Evolutionary conservation across 371 early-diverging fungal species (phyloP).

Genomic region (Rhizopus microsporus): DNA sequence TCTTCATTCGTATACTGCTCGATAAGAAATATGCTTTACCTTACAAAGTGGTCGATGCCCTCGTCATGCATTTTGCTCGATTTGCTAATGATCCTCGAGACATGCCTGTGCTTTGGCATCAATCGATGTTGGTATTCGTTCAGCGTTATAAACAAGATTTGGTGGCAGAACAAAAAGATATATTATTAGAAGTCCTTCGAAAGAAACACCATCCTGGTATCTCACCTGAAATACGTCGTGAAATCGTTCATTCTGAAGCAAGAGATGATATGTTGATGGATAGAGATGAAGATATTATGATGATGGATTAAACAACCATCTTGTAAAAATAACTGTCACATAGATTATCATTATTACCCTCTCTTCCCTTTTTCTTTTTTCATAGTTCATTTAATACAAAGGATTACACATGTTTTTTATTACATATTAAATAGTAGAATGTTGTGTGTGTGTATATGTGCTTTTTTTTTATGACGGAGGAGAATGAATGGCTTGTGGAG

Average conservation of each 20-base stretch:
- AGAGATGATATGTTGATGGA: constrained; percentile 61
- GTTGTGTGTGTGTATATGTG: background rate
- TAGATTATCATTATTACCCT: constrained; percentile 17
- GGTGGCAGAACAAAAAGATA: constrained; percentile 92
- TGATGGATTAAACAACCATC: constrained; percentile 54
- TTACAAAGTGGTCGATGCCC: constrained; percentile 92
- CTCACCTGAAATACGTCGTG: constrained; percentile 92
- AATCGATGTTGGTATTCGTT: constrained; percentile 90
- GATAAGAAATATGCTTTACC: constrained; percentile 99
- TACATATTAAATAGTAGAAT: background rate
- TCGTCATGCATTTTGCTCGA: constrained; percentile 92
- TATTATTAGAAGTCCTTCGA: constrained; percentile 80
- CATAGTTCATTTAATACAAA: background rate
- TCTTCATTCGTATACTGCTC: constrained; percentile 93
- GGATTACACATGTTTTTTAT: too few relatives aligned
- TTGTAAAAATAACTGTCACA: too few relatives aligned
- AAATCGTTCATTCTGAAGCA: constrained; percentile 66
- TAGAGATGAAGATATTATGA: constrained; percentile 32
- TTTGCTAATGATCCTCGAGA: constrained; percentile 81
- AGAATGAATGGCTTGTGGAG: constrained; percentile 4
- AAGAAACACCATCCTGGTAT: constrained; percentile 81
- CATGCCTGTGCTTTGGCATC: constrained; percentile 98
- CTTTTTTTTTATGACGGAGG: background rate
- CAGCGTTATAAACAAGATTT: constrained; percentile 97
- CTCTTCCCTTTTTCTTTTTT: background rate